Base-by-base conservation (phyloP, 257 asterid species). In the Przewalskia tangutica region DNA sequence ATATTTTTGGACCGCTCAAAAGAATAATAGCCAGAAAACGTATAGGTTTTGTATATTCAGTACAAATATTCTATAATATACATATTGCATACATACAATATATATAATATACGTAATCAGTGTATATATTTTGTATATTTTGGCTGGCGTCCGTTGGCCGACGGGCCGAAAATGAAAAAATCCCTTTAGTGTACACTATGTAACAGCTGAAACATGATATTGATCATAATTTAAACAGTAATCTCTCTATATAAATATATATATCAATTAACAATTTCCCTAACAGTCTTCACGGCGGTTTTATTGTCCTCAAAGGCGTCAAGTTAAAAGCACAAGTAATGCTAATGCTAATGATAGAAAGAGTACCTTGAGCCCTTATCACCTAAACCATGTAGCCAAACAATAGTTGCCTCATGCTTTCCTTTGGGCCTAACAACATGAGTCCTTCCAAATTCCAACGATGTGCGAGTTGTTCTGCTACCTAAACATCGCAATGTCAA, bases 371-470 rank as follows among this genome's bases (percentile, higher is more conserved):
- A 88, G 60, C 98, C 97, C 34, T 89, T 91, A 87, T 92, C 97
- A 77, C 98, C 97, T 67, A 92, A 88, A 75, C 93, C 98, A 81
- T 94, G 98, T 53, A 94, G 88, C 98, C 98, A 94, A 85, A 94
- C 93, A 42, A 92, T 89, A 4, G 98, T 94, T 51, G 98, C 98
- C 84, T 89, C 92, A 80, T 94, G 98, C 83, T 76, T 89, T 83
- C 98, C 97, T 90, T 84, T 92, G 38, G 98, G 97, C 90, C 91
- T 87, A 79, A 94, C 97, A 17, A 92, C 98, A 87, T 92, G 89
- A 87, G 98, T 92, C 85, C 97, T 89, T 84, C 97, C 97, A 77
- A 91, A 92, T 85, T 90, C 95, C 58, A 84, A 85, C 44, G 92
- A 63, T 76, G 82, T 88, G 80, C 86, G 80, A 65, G 85, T 86